Evolutionary conservation across 768 basidiomycete species (phyloP).

Genomic region (Termitomyces sp.): DNA sequence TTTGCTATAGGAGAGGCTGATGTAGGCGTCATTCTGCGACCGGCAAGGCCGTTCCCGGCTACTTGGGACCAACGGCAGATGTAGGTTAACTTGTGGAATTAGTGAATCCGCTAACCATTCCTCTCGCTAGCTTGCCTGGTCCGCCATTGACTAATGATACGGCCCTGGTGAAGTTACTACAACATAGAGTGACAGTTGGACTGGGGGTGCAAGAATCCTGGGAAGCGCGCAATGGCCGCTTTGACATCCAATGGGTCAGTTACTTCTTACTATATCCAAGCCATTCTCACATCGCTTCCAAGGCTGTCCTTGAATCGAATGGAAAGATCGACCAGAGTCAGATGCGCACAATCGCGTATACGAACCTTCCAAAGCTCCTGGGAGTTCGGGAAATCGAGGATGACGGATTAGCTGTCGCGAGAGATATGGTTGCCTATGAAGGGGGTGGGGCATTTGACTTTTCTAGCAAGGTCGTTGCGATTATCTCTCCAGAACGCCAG

Average conservation of each 20-base stretch:
- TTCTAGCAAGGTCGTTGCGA: slow-evolving; percentile 48
- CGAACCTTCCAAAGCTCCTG: slow-evolving; percentile 34
- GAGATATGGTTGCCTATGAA: slow-evolving; percentile 56
- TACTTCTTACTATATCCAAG: not conserved
- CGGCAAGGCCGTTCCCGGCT: slow-evolving; percentile 62
- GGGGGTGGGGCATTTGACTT: slow-evolving; percentile 55
- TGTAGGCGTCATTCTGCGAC: slow-evolving; percentile 45
- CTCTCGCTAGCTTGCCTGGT: slow-evolving; percentile 50
- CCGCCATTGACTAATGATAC: slow-evolving; percentile 66
- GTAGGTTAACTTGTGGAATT: slow-evolving; percentile 27
- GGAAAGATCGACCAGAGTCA: slow-evolving; percentile 33
- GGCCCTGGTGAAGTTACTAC: slow-evolving; percentile 55
- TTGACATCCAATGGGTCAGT: slow-evolving; percentile 77
- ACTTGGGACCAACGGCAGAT: slow-evolving; percentile 69
- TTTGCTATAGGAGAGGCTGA: slow-evolving; percentile 33
- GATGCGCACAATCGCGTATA: slow-evolving; percentile 38
- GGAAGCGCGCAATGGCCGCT: slow-evolving; percentile 68
- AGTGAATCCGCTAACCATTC: slow-evolving; percentile 4
- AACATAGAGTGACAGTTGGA: slow-evolving; percentile 76
- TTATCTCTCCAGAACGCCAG: slow-evolving; percentile 46
- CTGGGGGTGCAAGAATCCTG: slow-evolving; percentile 63
- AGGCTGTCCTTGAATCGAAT: slow-evolving; percentile 43
- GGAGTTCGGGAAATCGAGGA: slow-evolving; percentile 34
- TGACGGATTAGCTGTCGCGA: slow-evolving; percentile 19
- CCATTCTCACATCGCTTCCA: slow-evolving; percentile 11